These are phyloP conservation scores for Dendrocalamus latiflorus DNA, from an alignment of 202 grass and related monocot genomes.

Conservation along the genomic window DNA sequence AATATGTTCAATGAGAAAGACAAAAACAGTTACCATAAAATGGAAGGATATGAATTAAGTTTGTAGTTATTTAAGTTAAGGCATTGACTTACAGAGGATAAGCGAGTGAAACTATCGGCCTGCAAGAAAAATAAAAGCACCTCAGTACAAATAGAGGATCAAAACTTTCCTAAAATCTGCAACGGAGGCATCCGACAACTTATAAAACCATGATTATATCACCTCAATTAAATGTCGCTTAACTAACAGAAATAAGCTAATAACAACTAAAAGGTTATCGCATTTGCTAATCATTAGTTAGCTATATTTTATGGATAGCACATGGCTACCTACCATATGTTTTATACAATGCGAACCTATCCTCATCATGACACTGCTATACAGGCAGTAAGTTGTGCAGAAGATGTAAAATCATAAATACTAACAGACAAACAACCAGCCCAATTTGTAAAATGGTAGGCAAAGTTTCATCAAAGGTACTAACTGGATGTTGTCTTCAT, in stretches of 20 bases:
- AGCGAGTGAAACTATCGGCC: conserved; percentile 66
- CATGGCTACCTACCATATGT: background rate
- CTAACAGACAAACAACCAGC: background rate
- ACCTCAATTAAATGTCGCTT: background rate
- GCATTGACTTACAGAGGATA: conserved; percentile 78
- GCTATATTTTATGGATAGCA: background rate
- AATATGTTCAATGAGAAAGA: conserved; percentile 16
- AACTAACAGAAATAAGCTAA: conserved; percentile 4
- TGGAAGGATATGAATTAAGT: background rate
- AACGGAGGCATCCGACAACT: background rate
- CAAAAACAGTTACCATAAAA: conserved; percentile 15
- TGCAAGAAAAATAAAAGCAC: conserved; percentile 34
- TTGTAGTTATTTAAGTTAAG: background rate
- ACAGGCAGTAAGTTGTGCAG: background rate
- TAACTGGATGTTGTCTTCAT: background rate
- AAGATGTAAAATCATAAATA: background rate
- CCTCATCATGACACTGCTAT: background rate
- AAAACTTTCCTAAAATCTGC: background rate
- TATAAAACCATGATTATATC: background rate
- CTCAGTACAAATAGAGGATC: conserved; percentile 15
- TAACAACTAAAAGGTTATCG: background rate
- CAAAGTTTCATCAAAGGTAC: background rate
- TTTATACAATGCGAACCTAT: background rate
- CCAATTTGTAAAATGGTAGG: background rate
- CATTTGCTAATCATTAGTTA: background rate